These are phyloP conservation scores for Naganishia liquefaciens DNA, from an alignment of 1,284 basidiomycete genomes.

Conservation along the genomic window DNA sequence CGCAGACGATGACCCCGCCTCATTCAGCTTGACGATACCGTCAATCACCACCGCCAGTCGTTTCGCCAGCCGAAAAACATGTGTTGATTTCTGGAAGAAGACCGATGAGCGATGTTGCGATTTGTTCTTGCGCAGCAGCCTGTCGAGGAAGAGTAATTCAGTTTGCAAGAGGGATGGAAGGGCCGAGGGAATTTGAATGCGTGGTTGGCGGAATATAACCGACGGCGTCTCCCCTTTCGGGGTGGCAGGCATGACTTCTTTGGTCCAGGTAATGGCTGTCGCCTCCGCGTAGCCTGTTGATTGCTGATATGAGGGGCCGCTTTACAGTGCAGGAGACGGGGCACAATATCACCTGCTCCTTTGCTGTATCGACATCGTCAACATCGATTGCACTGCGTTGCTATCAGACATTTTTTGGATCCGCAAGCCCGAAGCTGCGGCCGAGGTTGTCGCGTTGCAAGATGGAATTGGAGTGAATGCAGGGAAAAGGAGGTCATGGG, in stretches of 20 bases:
- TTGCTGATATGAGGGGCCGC: too few species aligned
- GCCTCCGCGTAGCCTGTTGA: not conserved
- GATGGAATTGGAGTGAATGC: too few species aligned
- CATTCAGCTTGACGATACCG: conserved; percentile 8
- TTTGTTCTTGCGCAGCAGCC: conserved; percentile 28
- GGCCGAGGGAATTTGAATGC: conserved; percentile 27
- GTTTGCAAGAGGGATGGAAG: conserved; percentile 28
- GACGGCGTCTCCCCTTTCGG: conserved; percentile 4
- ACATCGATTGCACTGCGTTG: not conserved
- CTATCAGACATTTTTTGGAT: conserved; percentile 5
- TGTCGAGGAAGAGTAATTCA: conserved; percentile 30
- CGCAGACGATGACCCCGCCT: conserved; percentile 2
- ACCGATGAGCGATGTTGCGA: conserved; percentile 32
- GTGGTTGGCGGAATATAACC: not conserved
- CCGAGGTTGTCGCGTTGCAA: too few species aligned
- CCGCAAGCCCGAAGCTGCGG: not conserved
- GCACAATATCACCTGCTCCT: too few species aligned
- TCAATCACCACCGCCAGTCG: conserved; percentile 10
- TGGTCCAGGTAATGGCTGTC: too few species aligned
- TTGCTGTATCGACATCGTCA: too few species aligned
- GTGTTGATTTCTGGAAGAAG: conserved; percentile 25
- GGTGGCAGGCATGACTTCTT: not conserved
- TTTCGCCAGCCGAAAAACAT: conserved; percentile 21
- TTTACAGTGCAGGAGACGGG: too few species aligned
- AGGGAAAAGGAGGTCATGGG: too few species aligned